Conservation (phyloP, 495 filamentous ascomycete genomes). For the Hypoxylon trugodes region DNA sequence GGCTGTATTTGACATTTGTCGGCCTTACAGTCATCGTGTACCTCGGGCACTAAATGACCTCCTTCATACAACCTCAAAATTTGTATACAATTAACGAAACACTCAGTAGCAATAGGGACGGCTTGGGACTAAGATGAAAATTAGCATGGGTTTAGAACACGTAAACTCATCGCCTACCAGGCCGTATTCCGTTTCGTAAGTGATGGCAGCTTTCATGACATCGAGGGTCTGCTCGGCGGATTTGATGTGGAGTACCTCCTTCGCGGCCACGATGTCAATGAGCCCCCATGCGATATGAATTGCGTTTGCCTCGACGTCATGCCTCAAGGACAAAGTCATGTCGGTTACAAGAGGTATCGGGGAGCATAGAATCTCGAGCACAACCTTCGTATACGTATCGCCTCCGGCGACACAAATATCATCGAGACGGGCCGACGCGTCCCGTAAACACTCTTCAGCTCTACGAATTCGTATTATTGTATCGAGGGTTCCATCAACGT, state of each 20-base stretch:
- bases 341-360: slow-evolving; percentile 14
- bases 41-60: slow-evolving; percentile 14
- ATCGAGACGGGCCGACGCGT: slow-evolving; percentile 30
- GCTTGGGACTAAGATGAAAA: slow-evolving; percentile 17
- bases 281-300: slow-evolving; percentile 38
- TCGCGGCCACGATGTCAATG: slow-evolving; percentile 16
- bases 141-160: not conserved
- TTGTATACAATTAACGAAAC: slow-evolving; percentile 34
- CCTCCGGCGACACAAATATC: slow-evolving; percentile 7
- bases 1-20: slow-evolving; percentile 20
- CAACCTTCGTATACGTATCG: slow-evolving; percentile 36
- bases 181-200: slow-evolving; percentile 37
- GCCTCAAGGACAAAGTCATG: slow-evolving; percentile 13
- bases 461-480: not conserved
- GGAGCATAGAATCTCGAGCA: slow-evolving; percentile 39
- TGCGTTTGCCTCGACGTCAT: slow-evolving; percentile 20
- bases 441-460: slow-evolving; percentile 17
- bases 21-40: slow-evolving; percentile 19
- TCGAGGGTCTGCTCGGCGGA: slow-evolving; percentile 32
- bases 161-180: slow-evolving; percentile 15
- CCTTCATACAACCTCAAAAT: slow-evolving; percentile 27
- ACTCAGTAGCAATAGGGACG: slow-evolving; percentile 23
- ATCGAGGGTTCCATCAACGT: not conserved
- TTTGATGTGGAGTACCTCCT: slow-evolving; percentile 14
- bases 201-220: slow-evolving; percentile 36